phyloP scores from a whole-genome alignment of 2,329 filamentous ascomycete species.

The Lachnellula suecica region DNA sequence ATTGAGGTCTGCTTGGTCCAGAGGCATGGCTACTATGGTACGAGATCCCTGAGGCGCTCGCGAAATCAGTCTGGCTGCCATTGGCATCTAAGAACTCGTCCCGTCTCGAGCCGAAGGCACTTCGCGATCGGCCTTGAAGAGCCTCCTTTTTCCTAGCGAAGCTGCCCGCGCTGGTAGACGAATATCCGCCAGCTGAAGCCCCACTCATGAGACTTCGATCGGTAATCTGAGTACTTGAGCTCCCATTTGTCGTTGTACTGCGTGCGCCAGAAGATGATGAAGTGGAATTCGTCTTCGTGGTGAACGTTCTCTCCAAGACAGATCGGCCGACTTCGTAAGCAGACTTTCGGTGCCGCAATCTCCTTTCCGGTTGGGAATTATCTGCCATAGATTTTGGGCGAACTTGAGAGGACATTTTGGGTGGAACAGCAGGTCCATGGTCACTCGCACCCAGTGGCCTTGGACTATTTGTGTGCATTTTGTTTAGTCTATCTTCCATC shows the following conservation, averaged over 20 bases:
- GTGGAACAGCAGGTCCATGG: constrained; percentile 32
- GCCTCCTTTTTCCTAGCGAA: constrained; percentile 70
- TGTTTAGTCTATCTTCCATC: constrained; percentile 77
- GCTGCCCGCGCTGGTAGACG: constrained; percentile 92
- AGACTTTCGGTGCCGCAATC: constrained; percentile 66
- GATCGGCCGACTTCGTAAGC: constrained; percentile 74
- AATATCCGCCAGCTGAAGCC: constrained; percentile 84
- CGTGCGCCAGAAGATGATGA: constrained; percentile 72
- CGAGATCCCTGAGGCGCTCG: constrained; percentile 69
- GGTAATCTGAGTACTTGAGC: constrained; percentile 73
- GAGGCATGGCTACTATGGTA: constrained; percentile 84
- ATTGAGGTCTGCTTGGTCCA: constrained; percentile 52
- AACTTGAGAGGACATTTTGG: constrained; percentile 49
- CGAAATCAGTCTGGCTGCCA: constrained; percentile 33
- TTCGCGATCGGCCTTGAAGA: constrained; percentile 55
- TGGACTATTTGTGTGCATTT: constrained; percentile 28
- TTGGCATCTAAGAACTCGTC: constrained; percentile 32
- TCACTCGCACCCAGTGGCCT: constrained; percentile 18
- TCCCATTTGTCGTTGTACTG: constrained; percentile 63
- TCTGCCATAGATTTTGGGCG: constrained; percentile 59
- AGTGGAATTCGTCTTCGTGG: constrained; percentile 83
- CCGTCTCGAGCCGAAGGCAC: constrained; percentile 62
- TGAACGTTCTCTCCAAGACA: constrained; percentile 75
- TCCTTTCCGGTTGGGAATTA: constrained; percentile 39
- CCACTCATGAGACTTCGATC: constrained; percentile 92